These are phyloP conservation scores for Astrephomene gubernaculifera DNA, from an alignment of 139 green algal genomes.

Conservation along the genomic window DNA sequence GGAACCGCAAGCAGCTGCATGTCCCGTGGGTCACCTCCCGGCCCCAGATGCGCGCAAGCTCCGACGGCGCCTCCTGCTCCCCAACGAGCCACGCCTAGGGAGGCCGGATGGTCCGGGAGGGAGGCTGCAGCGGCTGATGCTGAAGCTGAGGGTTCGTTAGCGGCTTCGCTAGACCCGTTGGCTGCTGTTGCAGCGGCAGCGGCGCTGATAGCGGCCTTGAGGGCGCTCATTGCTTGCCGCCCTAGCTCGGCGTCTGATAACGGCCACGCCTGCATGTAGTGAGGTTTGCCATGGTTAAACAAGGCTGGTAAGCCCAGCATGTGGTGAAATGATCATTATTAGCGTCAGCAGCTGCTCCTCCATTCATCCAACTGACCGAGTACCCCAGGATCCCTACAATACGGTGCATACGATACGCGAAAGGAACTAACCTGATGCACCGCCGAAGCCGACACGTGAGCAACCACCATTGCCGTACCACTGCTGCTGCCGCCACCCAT, in stretches of 20 bases:
- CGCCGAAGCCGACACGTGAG: neutral
- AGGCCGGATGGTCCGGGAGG: neutral
- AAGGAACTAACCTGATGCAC: neutral
- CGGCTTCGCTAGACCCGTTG: neutral
- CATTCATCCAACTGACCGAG: no score
- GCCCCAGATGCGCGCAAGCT: neutral
- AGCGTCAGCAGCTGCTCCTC: no score
- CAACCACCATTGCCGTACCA: neutral
- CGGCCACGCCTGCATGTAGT: neutral
- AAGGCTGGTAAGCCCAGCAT: no score
- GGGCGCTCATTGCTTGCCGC: neutral
- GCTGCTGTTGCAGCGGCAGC: neutral
- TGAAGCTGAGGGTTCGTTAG: neutral
- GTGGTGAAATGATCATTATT: no score
- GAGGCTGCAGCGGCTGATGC: neutral
- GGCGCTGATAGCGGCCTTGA: no score
- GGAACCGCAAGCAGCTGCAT: conserved; percentile 25
- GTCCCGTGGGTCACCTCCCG: neutral
- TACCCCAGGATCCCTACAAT: no score
- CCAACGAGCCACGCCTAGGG: neutral
- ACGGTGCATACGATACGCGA: no score
- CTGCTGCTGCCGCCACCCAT: neutral
- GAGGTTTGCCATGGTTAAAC: no score
- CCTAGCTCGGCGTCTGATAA: neutral
- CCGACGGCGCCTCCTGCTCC: neutral